A percentile compares a stretch with the other conserved stretches of the same genome.
These are phyloP conservation scores for Toxicodendron radicans DNA, from an alignment of 345 rosid genomes.

Conservation along the genomic window DNA sequence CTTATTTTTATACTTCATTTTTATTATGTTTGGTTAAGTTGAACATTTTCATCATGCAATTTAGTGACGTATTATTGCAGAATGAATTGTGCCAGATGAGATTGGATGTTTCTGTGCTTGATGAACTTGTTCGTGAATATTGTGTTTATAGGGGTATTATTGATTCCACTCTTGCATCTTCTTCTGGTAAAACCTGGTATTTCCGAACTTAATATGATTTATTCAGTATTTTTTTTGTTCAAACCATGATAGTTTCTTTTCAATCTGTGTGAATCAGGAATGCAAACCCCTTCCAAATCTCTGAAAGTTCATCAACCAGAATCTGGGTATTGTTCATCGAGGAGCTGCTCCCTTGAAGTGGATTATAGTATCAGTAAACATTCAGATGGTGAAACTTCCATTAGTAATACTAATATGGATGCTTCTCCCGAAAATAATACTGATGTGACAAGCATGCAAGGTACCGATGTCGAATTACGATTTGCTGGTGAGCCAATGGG, in stretches of 20 bases:
- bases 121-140: slow-evolving; percentile 83
- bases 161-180: slow-evolving; percentile 39
- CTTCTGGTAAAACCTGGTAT: slow-evolving; percentile 40
- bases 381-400: slow-evolving; percentile 58
- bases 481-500: slow-evolving; percentile 52
- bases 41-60: slow-evolving; percentile 2
- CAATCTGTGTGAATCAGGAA: slow-evolving; percentile 30
- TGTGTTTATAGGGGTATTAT: slow-evolving; percentile 92
- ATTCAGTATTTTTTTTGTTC: slow-evolving; percentile 12
- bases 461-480: slow-evolving; percentile 54
- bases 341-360: slow-evolving; percentile 50
- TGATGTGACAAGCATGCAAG: slow-evolving; percentile 45
- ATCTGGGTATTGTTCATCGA: slow-evolving; percentile 44
- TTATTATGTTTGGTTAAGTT: background rate
- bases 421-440: slow-evolving; percentile 41
- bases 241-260: slow-evolving; percentile 17
- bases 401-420: slow-evolving; percentile 37
- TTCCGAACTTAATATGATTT: slow-evolving; percentile 2
- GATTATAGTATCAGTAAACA: slow-evolving; percentile 46
- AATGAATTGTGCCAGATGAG: slow-evolving; percentile 93
- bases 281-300: slow-evolving; percentile 36
- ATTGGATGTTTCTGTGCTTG: slow-evolving; percentile 69
- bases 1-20: background rate
- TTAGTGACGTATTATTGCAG: slow-evolving; percentile 45
- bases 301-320: slow-evolving; percentile 44